phyloP scores from a whole-genome alignment of 2,329 filamentous ascomycete species.

The Byssoonygena ceratinophila region DNA sequence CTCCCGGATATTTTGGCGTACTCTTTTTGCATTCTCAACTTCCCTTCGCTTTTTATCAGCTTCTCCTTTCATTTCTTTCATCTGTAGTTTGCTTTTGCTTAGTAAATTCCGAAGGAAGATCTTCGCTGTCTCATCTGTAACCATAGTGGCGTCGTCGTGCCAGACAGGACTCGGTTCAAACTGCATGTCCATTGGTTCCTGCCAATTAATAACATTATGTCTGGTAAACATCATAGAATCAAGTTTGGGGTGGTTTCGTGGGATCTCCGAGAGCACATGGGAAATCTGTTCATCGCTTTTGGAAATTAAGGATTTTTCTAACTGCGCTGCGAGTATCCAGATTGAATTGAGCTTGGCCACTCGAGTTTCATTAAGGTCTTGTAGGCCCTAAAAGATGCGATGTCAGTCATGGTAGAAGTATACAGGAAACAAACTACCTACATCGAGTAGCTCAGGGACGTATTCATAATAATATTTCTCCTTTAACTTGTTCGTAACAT shows the following conservation, averaged over 20 bases:
- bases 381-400: conserved; percentile 47
- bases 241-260: conserved; percentile 73
- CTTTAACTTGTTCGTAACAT: conserved; percentile 95
- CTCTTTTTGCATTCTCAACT: conserved; percentile 63
- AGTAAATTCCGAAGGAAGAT: conserved; percentile 85
- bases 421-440: conserved; percentile 32
- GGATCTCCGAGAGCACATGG: conserved; percentile 67
- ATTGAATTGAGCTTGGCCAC: conserved; percentile 72
- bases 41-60: conserved; percentile 78
- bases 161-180: conserved; percentile 96
- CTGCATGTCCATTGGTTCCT: conserved; percentile 70
- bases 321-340: conserved; percentile 67
- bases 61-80: conserved; percentile 69
- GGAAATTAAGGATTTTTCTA: conserved; percentile 70
- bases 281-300: conserved; percentile 62
- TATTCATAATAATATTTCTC: conserved; percentile 97
- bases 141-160: conserved; percentile 84
- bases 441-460: conserved; percentile 83
- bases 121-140: conserved; percentile 76
- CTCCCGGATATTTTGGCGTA: conserved; percentile 66
- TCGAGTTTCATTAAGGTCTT: conserved; percentile 85
- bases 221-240: conserved; percentile 98
- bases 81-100: conserved; percentile 74
- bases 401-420: neutral
- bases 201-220: conserved; percentile 74